These are phyloP conservation scores for Fusarium sp. DNA, from an alignment of 2,329 filamentous ascomycete species.

Conservation along the genomic window DNA sequence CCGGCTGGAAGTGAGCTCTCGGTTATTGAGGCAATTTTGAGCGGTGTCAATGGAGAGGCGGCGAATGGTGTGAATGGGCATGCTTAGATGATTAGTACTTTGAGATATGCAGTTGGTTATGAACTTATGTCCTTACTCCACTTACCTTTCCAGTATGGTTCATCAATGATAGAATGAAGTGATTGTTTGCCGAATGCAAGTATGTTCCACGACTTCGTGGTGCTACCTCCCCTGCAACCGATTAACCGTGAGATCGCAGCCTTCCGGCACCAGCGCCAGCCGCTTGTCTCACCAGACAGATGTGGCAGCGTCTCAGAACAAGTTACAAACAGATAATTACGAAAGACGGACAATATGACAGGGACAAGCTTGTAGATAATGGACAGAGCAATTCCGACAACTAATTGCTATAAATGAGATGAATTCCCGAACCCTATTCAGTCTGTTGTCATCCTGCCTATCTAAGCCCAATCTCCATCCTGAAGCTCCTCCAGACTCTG, in stretches of 20 bases:
- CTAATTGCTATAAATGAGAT: neutral
- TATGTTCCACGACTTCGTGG: neutral
- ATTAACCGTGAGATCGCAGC: neutral
- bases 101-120: neutral
- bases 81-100: neutral
- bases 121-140: neutral
- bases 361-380: neutral
- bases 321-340: neutral
- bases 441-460: neutral
- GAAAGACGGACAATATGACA: neutral
- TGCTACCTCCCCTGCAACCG: neutral
- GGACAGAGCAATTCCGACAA: neutral
- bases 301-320: neutral
- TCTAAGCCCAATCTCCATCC: constrained; percentile 28
- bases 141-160: accelerated
- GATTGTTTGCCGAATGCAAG: neutral
- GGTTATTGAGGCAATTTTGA: constrained; percentile 16
- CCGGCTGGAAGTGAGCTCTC: constrained; percentile 30
- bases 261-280: neutral
- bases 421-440: neutral
- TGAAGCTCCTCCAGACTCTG: constrained; percentile 31
- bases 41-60: neutral
- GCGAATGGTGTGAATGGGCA: neutral
- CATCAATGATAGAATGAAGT: neutral
- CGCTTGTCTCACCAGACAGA: neutral